Conservation (phyloP, 495 filamentous ascomycete species). For the Platismatia glauca region DNA sequence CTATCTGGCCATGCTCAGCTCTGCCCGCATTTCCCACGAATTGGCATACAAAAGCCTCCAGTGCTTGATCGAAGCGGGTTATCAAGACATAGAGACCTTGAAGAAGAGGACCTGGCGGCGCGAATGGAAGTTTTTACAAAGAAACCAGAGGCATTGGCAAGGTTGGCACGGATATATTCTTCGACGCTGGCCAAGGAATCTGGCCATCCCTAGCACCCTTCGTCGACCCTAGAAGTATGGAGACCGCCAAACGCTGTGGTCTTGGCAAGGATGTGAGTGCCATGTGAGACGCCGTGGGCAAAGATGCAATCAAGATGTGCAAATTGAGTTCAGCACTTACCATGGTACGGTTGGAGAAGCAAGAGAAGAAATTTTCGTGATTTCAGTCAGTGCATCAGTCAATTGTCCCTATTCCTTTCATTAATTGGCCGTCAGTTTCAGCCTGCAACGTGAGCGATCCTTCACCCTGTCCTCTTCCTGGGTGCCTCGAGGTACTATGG, state of each 20-base stretch:
- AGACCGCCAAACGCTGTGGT: conserved; percentile 36
- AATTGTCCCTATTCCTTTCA: too few relatives aligned
- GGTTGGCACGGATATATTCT: conserved; percentile 39
- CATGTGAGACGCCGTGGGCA: conserved; percentile 33
- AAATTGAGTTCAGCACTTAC: conserved; percentile 38
- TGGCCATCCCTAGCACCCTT: conserved; percentile 44
- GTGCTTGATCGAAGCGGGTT: conserved; percentile 34
- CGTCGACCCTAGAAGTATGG: conserved; percentile 37
- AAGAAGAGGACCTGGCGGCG: conserved; percentile 39
- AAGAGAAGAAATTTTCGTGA: conserved; percentile 22
- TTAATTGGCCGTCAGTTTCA: too few relatives aligned
- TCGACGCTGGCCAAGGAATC: conserved; percentile 40
- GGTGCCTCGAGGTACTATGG: too few relatives aligned
- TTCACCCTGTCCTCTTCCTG: too few relatives aligned
- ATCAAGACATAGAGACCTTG: conserved; percentile 39
- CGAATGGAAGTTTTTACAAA: conserved; percentile 35
- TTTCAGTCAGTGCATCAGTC: too few relatives aligned
- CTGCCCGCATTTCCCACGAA: conserved; percentile 40
- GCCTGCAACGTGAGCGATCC: too few relatives aligned
- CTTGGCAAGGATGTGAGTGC: conserved; percentile 35
- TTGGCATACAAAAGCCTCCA: conserved; percentile 33
- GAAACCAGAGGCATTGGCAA: conserved; percentile 43
- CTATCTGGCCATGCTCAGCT: conserved; percentile 40
- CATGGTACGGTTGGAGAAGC: conserved; percentile 35
- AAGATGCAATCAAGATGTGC: conserved; percentile 37